phyloP scores from a whole-genome alignment of 2,329 filamentous ascomycete genomes.

The Penicillium italicum region DNA sequence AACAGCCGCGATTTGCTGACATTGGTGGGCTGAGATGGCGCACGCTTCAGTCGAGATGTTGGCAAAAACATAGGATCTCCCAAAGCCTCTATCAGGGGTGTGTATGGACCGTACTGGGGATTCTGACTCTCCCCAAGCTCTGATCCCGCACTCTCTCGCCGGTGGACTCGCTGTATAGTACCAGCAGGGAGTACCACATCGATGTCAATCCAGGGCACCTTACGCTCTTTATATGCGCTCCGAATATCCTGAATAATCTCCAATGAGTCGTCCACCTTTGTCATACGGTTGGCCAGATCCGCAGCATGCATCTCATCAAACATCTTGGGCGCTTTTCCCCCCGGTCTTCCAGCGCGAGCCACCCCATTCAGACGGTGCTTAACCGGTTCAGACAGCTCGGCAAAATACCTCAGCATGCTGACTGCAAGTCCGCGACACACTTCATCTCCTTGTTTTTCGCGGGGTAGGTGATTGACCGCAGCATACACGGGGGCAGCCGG shows the following conservation, averaged over 20 bases:
- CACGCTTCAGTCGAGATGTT: constrained; percentile 76
- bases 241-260: constrained; percentile 71
- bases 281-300: constrained; percentile 80
- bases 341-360: constrained; percentile 51
- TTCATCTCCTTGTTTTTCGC: constrained; percentile 94
- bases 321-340: constrained; percentile 63
- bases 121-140: constrained; percentile 29
- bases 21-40: constrained; percentile 80
- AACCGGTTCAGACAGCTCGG: constrained; percentile 73
- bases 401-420: constrained; percentile 90
- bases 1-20: constrained; percentile 76
- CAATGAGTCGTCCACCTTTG: constrained; percentile 70
- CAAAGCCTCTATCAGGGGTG: constrained; percentile 70
- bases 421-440: constrained; percentile 87
- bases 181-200: constrained; percentile 81
- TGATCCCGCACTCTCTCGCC: constrained; percentile 56
- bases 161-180: constrained; percentile 62
- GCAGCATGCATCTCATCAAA: constrained; percentile 93
- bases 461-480: constrained; percentile 83
- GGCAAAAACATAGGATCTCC: constrained; percentile 84
- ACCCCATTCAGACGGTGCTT: constrained; percentile 64
- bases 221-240: constrained; percentile 73
- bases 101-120: constrained; percentile 71
- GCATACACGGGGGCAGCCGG: constrained; percentile 88
- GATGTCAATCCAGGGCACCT: constrained; percentile 78